Evolutionary conservation across 768 basidiomycete genomes (phyloP), one percentile per base, ranked within the genome.

Genomic region (Thelephora ganbajun): DNA sequence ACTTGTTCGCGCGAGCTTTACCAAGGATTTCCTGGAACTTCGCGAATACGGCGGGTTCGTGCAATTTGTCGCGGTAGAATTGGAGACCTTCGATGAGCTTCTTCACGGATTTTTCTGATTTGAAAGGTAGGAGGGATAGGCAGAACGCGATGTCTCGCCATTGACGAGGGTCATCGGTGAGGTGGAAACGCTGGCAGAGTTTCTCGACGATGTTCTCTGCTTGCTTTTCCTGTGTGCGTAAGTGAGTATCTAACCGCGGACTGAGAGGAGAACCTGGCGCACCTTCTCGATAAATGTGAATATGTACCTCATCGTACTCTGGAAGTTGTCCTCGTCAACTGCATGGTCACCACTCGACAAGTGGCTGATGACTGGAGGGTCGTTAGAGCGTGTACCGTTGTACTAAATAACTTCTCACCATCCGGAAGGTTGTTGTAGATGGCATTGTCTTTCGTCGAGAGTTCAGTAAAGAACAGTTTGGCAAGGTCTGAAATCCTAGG

Each of bases 371-470:
- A 99, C 87, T 90, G 51, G 35, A 47, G 45, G 16, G 20, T 13
- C 43, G 13, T 33, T 35, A 18, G 11, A n/a, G 14, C 11, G 39
- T 43, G 5, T 35, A 35, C 20, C 9, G 26, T 33, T 41, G 43
- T 2, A 44, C 33, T 4, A 2, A 20, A 20, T 13, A 33, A 44
- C 46, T 14, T 50, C 79, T 33, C 56, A 87, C 88, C 86, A 66
- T 99, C 96, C 2, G 93, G 96, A 56, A 99, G 65, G 62, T 99
- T 99, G 65, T 98, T 98, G 61, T 98, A 97, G 49, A 99, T 93
- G 6, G 93, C 96, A 61, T 99, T 99, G 56, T 98, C 96, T 66
- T 98, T 99, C 22, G 89, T 92, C 33, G 89, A 83, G 46, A 99
- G 66, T 59, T 98, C 93, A 18, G 79, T 85, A 70, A 99, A 99